phyloP scores from a whole-genome alignment of 805 yeast species.

The Metschnikowia santaceciliae region DNA sequence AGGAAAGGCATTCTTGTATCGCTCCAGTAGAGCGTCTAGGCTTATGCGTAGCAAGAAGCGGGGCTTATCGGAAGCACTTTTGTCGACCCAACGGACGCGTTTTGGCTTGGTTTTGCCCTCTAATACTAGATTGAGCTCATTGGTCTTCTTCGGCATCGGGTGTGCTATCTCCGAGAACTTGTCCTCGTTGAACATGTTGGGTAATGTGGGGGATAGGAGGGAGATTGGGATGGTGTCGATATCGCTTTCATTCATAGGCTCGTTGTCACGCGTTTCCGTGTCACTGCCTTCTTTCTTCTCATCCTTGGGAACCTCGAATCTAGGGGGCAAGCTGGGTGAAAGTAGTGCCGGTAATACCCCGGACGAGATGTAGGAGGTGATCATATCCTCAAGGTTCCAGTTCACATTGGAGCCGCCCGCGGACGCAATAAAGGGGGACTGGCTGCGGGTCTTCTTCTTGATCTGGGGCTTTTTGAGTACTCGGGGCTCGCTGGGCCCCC shows the following conservation, averaged over 20 bases:
- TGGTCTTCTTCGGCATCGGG: conserved; percentile 18
- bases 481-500: conserved; percentile 9
- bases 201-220: conserved; percentile 33
- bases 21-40: conserved; percentile 18
- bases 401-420: conserved; percentile 5
- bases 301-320: conserved; percentile 5
- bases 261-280: conserved; percentile 7
- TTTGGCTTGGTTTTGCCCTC: conserved; percentile 2
- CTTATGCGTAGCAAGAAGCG: conserved; percentile 24
- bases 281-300: neutral
- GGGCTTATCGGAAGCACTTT: conserved; percentile 23
- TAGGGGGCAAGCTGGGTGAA: conserved; percentile 37
- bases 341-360: conserved; percentile 36
- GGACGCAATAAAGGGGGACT: conserved; percentile 11
- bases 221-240: conserved; percentile 29
- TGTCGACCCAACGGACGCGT: conserved; percentile 29
- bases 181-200: conserved; percentile 22
- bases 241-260: conserved; percentile 13
- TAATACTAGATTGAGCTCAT: conserved; percentile 9
- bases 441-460: conserved; percentile 11
- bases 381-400: conserved; percentile 41
- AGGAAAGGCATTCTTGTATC: conserved; percentile 12
- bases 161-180: conserved; percentile 7
- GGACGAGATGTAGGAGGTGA: conserved; percentile 28
- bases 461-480: conserved; percentile 7